Base-by-base conservation (phyloP, 495 filamentous ascomycete species). In the Niebla homalea region DNA sequence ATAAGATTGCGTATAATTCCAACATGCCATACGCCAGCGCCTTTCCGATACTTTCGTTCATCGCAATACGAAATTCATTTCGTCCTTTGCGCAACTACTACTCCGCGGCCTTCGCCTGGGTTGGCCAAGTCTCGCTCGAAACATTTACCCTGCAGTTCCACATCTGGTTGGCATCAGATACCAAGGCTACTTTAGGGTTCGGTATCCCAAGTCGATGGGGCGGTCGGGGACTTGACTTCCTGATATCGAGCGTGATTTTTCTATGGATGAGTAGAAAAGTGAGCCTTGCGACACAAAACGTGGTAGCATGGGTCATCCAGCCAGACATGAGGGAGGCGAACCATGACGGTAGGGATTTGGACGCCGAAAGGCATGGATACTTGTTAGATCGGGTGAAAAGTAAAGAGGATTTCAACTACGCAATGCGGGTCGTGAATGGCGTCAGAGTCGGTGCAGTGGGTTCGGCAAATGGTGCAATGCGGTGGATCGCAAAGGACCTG, bases 71-170 rank as follows among this genome's bases (percentile, higher is more conserved):
- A 18, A 81, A 79, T 56, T 60, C 64, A 1, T 67, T 64, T 43
- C 52, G 54, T 3, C 36, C 53, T 16, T 49, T 73, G 12, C 62
- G 74, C 25, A 68, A 65, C 19, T 55, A 60, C 40, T 62, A 76
- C 52, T 74, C 71, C 5, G 39, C 39, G 0, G 47, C 64, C 19
- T 79, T 78, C 44, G 66, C 74, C 5, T 76, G 70, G 67, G 56
- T 82, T 0, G 80, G 79, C 10, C 64, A 65, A 7, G 67, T 65
- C 36, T 76, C 75, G 5, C 64, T 81, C 5, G 80, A 80, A 54
- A 74, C 73, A 1, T 82, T 78, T 52, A 66, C 76, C 15, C 57
- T 83, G 22, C 77, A 81, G 45, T 72, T 71, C 58, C 79, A 83
- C 54, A 71, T 81, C 50, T 81, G 77, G 78, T 66, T 81, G 25